A percentile compares a stretch with the other conserved stretches of the same genome.
Evolutionary conservation across 2,329 filamentous ascomycete genomes (phyloP).

Genomic region (Neoscytalidium dimidiatum): DNA sequence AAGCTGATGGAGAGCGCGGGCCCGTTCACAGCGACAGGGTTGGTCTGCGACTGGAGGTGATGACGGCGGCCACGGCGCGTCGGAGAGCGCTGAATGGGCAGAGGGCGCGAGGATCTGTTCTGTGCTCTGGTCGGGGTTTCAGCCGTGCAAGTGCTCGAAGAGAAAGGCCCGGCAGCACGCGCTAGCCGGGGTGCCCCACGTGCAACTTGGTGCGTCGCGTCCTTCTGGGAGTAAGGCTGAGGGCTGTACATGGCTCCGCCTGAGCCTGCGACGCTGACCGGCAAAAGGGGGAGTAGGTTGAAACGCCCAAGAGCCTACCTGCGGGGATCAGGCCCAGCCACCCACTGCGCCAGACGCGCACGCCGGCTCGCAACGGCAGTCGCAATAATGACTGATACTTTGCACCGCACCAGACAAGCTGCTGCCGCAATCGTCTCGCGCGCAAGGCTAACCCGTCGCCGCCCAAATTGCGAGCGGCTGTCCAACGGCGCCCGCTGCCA

Average conservation of each 20-base stretch:
- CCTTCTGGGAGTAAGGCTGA: constrained; percentile 5
- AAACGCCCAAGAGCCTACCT: neutral
- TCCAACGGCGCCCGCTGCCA: neutral
- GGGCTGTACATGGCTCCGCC: constrained; percentile 10
- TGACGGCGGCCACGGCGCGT: constrained; percentile 11
- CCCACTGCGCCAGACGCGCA: constrained; percentile 11
- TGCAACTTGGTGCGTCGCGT: neutral
- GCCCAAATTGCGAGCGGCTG: constrained; percentile 14
- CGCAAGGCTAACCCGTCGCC: neutral
- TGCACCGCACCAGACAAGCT: neutral
- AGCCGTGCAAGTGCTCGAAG: constrained; percentile 4
- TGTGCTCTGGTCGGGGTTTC: constrained; percentile 15
- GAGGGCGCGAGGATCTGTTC: constrained; percentile 18
- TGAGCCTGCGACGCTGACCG: constrained; percentile 12
- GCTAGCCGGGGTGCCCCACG: constrained; percentile 16
- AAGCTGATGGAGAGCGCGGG: constrained; percentile 7
- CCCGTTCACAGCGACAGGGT: constrained; percentile 13
- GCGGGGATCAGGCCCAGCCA: constrained; percentile 13
- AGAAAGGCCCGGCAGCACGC: constrained; percentile 8
- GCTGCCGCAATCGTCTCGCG: neutral
- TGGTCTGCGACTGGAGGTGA: constrained; percentile 4
- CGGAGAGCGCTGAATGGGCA: constrained; percentile 13
- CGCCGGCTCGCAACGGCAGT: constrained; percentile 8
- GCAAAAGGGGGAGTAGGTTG: constrained; percentile 13
- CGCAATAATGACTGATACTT: neutral